Evolutionary conservation across 371 early-diverging fungal genomes (phyloP), one percentile per base, ranked within the genome.

Genomic region (Mucor piriformis): DNA sequence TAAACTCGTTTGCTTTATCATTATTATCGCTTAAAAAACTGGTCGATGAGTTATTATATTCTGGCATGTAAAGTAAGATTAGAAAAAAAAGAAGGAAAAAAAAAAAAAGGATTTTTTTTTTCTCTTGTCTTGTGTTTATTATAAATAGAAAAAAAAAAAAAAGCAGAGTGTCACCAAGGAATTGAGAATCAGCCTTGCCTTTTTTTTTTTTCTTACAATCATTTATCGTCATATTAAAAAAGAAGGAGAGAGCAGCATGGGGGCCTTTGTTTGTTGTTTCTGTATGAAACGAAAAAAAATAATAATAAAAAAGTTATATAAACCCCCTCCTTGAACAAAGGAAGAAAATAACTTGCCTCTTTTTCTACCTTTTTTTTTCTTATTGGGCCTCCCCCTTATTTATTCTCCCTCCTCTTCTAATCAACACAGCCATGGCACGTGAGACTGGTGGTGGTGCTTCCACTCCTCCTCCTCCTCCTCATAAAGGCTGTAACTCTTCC

Each of bases 401-500:
- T n/a, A 4, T 15, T 37, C n/a, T 37, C n/a, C 12, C 13, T 37
- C n/a, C 12, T 3, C 12, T n/a, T 15, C 0, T 37, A 37, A n/a
- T n/a, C n/a, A n/a, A n/a, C n/a, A n/a, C 13, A 37, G 11, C 38
- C 12, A 55, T 55, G 56, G 42, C 24, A 55, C 35, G 47, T 16
- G 56, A 55, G 24, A 55, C 47, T 34, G 47, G 56, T 24, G 43
- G 29, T 54, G 15, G 27, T 40, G 54, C n/a, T n/a, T n/a, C n/a
- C n/a, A n/a, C n/a, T n/a, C n/a, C n/a, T n/a, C n/a, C n/a, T n/a
- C n/a, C n/a, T n/a, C n/a, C n/a, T 40, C 54, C 23, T 35, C 69
- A 68, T 33, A 63, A 68, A 64, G 64, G 64, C 32, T 68, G 69
- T 37, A 68, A 55, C 20, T 63, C 69, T 12, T 16, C 54, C n/a